Evolutionary conservation across 768 basidiomycete species (phyloP).

Genomic region (Dioszegia aurantiaca): DNA sequence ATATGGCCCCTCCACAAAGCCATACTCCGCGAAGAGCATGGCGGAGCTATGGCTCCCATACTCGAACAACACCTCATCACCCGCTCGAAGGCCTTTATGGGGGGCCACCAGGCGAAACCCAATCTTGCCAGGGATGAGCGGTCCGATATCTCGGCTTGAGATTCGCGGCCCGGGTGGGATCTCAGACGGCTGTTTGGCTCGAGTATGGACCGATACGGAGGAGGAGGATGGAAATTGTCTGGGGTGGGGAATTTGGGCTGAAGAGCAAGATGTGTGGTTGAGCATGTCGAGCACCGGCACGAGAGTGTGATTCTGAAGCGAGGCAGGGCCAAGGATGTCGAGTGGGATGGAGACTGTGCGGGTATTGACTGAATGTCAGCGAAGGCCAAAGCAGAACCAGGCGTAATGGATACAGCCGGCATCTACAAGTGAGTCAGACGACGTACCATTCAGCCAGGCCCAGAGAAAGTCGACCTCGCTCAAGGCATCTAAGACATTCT

Average conservation of each 20-base stretch:
- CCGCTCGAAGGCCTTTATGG: conserved; percentile 54
- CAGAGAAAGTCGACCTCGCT: conserved; percentile 64
- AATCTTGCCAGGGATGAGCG: conserved; percentile 32
- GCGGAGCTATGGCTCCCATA: conserved; percentile 79
- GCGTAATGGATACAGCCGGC: too few species aligned
- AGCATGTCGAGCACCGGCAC: conserved; percentile 89
- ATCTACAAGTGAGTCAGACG: too few species aligned
- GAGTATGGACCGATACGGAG: not conserved
- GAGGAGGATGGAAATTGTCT: conserved; percentile 54
- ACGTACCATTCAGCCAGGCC: conserved; percentile 86
- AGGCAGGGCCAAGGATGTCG: conserved; percentile 54
- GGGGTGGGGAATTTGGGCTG: conserved; percentile 29
- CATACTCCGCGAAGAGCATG: conserved; percentile 82
- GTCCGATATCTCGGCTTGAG: conserved; percentile 24
- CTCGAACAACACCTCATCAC: conserved; percentile 69
- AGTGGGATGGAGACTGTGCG: conserved; percentile 66
- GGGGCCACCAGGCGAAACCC: conserved; percentile 55
- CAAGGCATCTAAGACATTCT: conserved; percentile 20
- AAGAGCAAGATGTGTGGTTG: conserved; percentile 61
- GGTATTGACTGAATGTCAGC: conserved; percentile 69
- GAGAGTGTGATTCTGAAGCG: conserved; percentile 74
- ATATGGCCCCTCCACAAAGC: conserved; percentile 60
- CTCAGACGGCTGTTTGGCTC: not conserved
- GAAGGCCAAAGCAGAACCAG: not conserved
- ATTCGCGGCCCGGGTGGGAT: not conserved